Conservation (phyloP, 1,139 yeast genomes). For the Arxiozyma heterogenica region DNA sequence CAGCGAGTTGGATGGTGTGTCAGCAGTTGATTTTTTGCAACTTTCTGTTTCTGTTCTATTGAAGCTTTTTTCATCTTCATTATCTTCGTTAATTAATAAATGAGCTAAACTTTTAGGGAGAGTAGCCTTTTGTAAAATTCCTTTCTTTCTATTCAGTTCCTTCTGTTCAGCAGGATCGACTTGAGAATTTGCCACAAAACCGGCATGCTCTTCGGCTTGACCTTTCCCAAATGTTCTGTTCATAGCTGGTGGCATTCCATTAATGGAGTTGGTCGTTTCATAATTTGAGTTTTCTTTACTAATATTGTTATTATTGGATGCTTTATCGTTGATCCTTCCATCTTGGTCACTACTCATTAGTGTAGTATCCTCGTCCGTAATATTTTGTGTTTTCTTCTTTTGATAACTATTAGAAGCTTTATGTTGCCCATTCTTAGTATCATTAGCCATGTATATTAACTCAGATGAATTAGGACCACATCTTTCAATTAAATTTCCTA, state of each 20-base stretch:
- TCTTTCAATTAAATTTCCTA: constrained; percentile 43
- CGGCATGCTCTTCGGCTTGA: constrained; percentile 25
- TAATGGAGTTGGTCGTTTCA: neutral
- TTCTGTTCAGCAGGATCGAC: constrained; percentile 42
- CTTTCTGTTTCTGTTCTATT: neutral
- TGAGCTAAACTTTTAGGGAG: constrained; percentile 45
- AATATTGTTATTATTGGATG: neutral
- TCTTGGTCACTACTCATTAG: neutral
- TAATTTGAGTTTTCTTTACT: neutral
- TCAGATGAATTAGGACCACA: constrained; percentile 50
- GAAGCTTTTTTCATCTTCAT: constrained; percentile 8
- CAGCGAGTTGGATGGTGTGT: neutral
- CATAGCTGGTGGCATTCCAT: constrained; percentile 49
- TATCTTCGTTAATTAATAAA: constrained; percentile 30
- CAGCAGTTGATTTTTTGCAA: neutral
- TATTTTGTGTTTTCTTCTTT: neutral
- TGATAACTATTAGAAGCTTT: neutral
- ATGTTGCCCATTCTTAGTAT: neutral
- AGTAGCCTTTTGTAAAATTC: constrained; percentile 39
- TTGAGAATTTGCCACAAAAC: constrained; percentile 28
- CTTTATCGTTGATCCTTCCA: neutral
- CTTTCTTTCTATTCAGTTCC: constrained; percentile 38
- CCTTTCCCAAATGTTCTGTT: constrained; percentile 35
- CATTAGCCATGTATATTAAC: constrained; percentile 31
- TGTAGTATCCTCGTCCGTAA: neutral